phyloP scores from a whole-genome alignment of 2,329 filamentous ascomycete species.

The Escovopsis weberi region DNA sequence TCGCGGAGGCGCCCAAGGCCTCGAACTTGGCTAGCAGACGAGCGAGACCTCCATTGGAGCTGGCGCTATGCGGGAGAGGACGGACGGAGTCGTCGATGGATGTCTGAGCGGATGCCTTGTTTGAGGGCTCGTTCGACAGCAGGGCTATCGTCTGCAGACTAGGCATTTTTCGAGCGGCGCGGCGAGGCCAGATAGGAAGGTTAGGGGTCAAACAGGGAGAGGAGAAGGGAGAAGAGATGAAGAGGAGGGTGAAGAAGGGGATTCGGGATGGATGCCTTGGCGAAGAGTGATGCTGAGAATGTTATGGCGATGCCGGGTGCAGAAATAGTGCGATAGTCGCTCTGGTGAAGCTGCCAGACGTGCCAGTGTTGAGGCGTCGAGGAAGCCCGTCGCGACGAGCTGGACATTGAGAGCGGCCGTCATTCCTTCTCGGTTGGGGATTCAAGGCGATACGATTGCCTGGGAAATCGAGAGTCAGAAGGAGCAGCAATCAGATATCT shows the following conservation, averaged over 20 bases:
- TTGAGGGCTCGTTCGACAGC: neutral
- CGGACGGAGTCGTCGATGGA: neutral
- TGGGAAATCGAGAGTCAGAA: too few relatives aligned
- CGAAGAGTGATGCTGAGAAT: neutral
- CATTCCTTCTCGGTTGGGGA: too few relatives aligned
- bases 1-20: constrained; percentile 12
- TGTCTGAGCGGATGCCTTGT: neutral
- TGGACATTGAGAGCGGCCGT: too few relatives aligned
- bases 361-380: too few relatives aligned
- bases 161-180: neutral
- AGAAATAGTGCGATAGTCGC: neutral
- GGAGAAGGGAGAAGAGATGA: neutral
- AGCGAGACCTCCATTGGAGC: constrained; percentile 11
- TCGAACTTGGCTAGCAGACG: constrained; percentile 23
- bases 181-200: neutral
- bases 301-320: neutral
- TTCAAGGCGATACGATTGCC: too few relatives aligned
- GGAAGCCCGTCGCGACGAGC: too few relatives aligned
- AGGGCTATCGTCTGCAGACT: neutral
- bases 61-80: neutral
- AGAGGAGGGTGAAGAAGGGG: neutral
- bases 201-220: neutral
- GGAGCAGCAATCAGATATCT: too few relatives aligned
- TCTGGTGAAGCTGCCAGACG: neutral
- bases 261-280: neutral